Base-by-base conservation (phyloP, 2,329 filamentous ascomycete species). In the Botrytis aclada region DNA sequence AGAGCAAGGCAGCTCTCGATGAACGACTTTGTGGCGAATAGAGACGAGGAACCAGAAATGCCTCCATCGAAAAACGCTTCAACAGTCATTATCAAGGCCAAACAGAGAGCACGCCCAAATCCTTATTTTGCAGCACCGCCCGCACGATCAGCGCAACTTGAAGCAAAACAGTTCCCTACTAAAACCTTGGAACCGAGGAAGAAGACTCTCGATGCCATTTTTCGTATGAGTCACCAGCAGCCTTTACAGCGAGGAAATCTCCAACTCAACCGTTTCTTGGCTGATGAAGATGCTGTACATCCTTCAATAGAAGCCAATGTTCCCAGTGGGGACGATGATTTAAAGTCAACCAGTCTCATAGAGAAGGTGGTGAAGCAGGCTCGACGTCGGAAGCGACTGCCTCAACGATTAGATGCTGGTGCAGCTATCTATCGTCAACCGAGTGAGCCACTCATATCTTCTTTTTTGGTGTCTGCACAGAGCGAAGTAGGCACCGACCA, bases 91-190 rank as follows among this genome's bases (percentile, higher is more conserved):
- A 32, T 9, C 25, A 71, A 56, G 20, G 41, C 25, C 25, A 51
- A 62, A 32, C 43, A 12, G n/a, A 56, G 34, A 16, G 4, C 37
- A 25, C 56, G 77, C 61, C 69, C 74, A 71, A 74, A 75, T 73
- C 73, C 47, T 74, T 73, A 63, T 71, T 60, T 60, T 77, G 75
- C 18, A 81, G 41, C 73, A 37, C 64, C 73, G 63, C 25, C 71
- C 25, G 74, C 71, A 70, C 77, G 87, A 70, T 87, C 86, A 32
- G 89, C 88, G 8, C 88, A 89, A 75, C 81, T 91, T 16, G 89
- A 91, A 77, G 84, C 82, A 43, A 82, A 77, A 34, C 80, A 80
- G 12, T 78, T 78, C 75, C 70, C 76, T n/a, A 64, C 72, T 14
- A 72, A 81, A 62, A 81, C 81, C 16, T 89, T 91, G 74, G 81